phyloP scores from a whole-genome alignment of 345 rosid species.

The Euclidium syriacum region DNA sequence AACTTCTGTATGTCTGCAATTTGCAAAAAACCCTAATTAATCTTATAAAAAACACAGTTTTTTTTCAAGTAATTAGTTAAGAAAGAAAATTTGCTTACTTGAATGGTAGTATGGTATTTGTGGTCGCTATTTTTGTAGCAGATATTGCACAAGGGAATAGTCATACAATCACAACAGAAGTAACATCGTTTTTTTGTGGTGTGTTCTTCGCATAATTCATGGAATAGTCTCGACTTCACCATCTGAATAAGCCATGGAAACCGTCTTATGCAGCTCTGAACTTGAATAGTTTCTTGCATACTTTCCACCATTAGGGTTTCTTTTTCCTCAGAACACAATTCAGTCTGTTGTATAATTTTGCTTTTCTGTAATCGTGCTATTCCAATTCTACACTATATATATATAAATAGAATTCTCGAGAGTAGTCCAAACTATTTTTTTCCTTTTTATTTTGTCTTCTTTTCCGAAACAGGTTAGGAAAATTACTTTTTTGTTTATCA shows the following conservation, averaged over 20 bases:
- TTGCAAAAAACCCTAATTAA: not conserved
- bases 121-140: slow-evolving; percentile 2
- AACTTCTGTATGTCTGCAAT: slow-evolving; percentile 21
- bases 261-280: not conserved
- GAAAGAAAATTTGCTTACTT: not conserved
- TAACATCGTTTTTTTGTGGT: not conserved
- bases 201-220: slow-evolving; percentile 19
- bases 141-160: slow-evolving; percentile 4
- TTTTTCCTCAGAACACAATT: not conserved
- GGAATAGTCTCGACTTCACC: slow-evolving; percentile 14
- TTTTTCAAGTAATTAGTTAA: not conserved
- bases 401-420: not conserved
- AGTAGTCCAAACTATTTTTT: too few relatives aligned
- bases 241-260: slow-evolving; percentile 25
- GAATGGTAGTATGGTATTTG: slow-evolving; percentile 7
- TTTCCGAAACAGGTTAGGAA: not conserved
- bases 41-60: not conserved
- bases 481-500: not conserved
- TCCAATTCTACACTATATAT: not conserved
- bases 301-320: slow-evolving; percentile 3
- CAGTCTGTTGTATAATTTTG: not conserved
- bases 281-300: not conserved
- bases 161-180: slow-evolving; percentile 28
- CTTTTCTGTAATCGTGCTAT: not conserved
- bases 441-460: too few relatives aligned